Evolutionary conservation across 2,329 filamentous ascomycete species (phyloP).

Genomic region (Apiospora hydei): DNA sequence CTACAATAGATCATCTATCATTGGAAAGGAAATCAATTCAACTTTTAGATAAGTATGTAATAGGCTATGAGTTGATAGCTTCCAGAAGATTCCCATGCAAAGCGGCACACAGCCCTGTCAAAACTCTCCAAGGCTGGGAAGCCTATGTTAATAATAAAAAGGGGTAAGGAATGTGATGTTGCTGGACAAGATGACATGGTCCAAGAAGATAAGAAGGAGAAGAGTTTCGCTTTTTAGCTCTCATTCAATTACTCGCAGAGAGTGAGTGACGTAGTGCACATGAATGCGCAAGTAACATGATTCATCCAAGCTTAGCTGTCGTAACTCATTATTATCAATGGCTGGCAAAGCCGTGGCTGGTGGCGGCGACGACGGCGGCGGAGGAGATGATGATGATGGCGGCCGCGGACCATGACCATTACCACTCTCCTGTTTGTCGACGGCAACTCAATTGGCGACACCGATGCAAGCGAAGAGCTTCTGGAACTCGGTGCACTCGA

Average conservation of each 20-base stretch:
- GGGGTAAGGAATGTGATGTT: neutral
- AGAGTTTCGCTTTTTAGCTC: conserved; percentile 1
- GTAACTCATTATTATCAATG: conserved; percentile 1
- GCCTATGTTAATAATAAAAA: neutral
- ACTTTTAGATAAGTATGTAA: neutral
- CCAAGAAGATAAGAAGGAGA: neutral
- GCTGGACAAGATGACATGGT: neutral
- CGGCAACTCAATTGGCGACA: conserved; percentile 36
- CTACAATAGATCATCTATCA: no score
- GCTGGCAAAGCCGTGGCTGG: neutral
- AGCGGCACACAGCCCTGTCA: neutral
- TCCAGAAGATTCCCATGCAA: neutral
- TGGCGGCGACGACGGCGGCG: neutral
- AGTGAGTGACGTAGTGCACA: neutral
- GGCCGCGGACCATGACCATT: neutral
- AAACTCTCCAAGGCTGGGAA: neutral
- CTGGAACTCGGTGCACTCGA: conserved; percentile 47
- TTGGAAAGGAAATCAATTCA: no score
- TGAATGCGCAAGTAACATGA: neutral
- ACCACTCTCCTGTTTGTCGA: neutral
- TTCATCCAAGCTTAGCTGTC: neutral
- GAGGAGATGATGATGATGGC: neutral
- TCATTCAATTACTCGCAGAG: neutral
- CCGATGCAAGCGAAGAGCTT: conserved; percentile 45
- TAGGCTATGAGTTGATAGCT: neutral